Conservation (phyloP, 345 rosid species). For the Hirschfeldia incana region DNA sequence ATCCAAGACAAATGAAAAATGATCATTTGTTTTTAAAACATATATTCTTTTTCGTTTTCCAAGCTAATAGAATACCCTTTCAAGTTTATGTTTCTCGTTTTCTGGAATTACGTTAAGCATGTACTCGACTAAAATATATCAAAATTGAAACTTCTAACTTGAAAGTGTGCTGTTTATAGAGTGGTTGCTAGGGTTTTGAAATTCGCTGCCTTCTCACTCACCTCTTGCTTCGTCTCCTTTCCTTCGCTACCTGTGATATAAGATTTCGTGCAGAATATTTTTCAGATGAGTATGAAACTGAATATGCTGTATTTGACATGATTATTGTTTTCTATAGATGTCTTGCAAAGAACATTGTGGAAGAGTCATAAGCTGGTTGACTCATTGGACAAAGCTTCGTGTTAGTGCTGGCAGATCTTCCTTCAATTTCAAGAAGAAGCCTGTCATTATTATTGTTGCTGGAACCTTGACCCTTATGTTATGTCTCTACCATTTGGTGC, state of each 20-base stretch:
- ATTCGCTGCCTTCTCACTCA: no score
- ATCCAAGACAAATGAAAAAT: no score
- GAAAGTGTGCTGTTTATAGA: no score
- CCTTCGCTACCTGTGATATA: no score
- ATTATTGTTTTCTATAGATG: not conserved
- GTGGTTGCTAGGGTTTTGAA: no score
- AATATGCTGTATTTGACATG: not conserved
- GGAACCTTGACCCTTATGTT: slow-evolving; percentile 89
- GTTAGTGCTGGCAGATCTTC: slow-evolving; percentile 47
- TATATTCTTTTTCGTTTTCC: no score
- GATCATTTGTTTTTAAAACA: no score
- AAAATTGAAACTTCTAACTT: no score
- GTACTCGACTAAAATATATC: not conserved
- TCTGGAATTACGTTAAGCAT: not conserved
- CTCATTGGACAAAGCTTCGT: slow-evolving; percentile 60
- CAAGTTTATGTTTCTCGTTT: not conserved
- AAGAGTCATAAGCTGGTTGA: slow-evolving; percentile 51
- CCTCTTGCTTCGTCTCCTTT: no score
- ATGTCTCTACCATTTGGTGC: slow-evolving; percentile 76
- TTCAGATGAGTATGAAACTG: not conserved
- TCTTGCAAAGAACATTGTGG: slow-evolving; percentile 35
- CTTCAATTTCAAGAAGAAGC: slow-evolving; percentile 60
- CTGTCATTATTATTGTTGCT: slow-evolving; percentile 64
- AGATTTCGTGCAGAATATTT: no score
- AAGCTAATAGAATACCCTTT: not conserved